Base-by-base conservation (phyloP, 164 flowering plant genomes). In the Kingdonia uniflora region DNA sequence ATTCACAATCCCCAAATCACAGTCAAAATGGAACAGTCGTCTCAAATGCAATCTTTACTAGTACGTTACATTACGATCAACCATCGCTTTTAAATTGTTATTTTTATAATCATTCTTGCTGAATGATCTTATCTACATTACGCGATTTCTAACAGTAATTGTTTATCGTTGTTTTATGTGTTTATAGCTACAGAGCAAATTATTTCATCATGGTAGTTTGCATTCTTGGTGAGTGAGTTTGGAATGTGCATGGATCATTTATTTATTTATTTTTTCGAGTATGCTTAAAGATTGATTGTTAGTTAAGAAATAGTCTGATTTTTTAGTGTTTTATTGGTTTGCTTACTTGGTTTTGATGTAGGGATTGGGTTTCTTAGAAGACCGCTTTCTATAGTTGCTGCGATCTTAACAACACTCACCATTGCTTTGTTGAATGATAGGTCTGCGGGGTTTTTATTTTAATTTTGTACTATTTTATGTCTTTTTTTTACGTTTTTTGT, bases 31-130 rank as follows among this genome's bases (percentile, higher is more conserved):
- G 95, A 83, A 74, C 67, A 74, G 81, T 65, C 88, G 95, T 59
- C 86, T 86, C 72, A 86, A 86, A 68, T 86, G 95, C 85, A 86
- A 86, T 66, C 81, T 86, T 54, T 86, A 83, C 78, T 86, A 86
- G 95, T 86, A 75, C 22, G 59, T n/a, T n/a, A n/a, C n/a, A n/a
- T n/a, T n/a, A n/a, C n/a, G n/a, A n/a, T n/a, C n/a, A n/a, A n/a
- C n/a, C n/a, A n/a, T n/a, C n/a, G n/a, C n/a, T n/a, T n/a, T n/a
- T n/a, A 43, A 1, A 16, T n/a, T 1, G 20, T 16, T n/a, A 8
- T 17, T 44, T 17, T 16, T 47, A 29, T 29, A 3, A 29, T 8
- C 35, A 29, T 29, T 29, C 8, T 3, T 29, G 8, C 35, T 3
- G 8, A 29, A 29, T 29, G 35, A 29, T 29, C 8, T n/a, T n/a